A percentile compares a stretch with the other conserved stretches of the same genome.
Conservation (phyloP, 129 eudicot species). For the Flaveria linearis region DNA sequence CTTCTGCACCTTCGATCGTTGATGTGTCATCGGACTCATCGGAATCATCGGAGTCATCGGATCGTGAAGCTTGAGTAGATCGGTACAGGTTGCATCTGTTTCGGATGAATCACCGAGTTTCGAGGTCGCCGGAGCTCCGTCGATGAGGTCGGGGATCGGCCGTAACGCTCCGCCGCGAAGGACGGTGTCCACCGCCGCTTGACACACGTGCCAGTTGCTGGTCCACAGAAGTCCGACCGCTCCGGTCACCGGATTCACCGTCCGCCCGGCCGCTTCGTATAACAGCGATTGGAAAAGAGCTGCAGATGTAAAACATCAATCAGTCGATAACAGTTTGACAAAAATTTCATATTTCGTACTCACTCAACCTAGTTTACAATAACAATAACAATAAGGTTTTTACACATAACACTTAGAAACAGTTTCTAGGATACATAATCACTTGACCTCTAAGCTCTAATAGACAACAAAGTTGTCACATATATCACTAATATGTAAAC, state of each 20-base stretch:
- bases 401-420: too few relatives aligned
- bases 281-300: conserved; percentile 85
- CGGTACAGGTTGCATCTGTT: not conserved
- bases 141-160: conserved; percentile 60
- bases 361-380: too few relatives aligned
- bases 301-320: conserved; percentile 37
- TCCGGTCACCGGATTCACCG: conserved; percentile 93
- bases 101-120: conserved; percentile 54
- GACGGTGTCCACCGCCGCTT: conserved; percentile 84
- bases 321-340: not conserved
- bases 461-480: too few relatives aligned
- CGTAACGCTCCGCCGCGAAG: conserved; percentile 78
- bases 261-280: conserved; percentile 92
- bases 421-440: too few relatives aligned
- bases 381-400: too few relatives aligned
- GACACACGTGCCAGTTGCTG: conserved; percentile 92
- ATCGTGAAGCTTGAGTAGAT: conserved; percentile 27
- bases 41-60: too few relatives aligned
- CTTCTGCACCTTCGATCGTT: conserved; percentile 40
- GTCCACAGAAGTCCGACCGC: conserved; percentile 85
- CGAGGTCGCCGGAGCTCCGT: conserved; percentile 33
- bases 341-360: too few relatives aligned
- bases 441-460: too few relatives aligned
- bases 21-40: conserved; percentile 7
- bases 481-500: too few relatives aligned